These are phyloP conservation scores for Clarkia xantiana DNA, from an alignment of 345 rosid genomes.

Conservation along the genomic window DNA sequence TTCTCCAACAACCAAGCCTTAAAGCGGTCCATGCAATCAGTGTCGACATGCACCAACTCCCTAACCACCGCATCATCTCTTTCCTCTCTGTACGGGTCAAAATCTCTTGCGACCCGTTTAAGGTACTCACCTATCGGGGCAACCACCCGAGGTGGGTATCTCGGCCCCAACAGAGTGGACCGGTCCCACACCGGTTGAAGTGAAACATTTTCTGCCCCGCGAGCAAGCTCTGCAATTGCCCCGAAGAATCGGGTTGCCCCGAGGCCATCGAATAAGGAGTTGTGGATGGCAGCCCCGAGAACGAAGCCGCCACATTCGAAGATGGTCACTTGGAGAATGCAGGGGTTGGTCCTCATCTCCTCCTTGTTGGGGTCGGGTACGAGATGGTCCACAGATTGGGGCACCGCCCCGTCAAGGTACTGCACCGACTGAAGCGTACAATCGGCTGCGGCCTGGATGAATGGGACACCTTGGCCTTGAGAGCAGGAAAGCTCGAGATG, in stretches of 20 bases:
- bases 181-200: conserved; percentile 61
- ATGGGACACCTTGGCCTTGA: conserved; percentile 40
- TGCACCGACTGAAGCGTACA: conserved; percentile 41
- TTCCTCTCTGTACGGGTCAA: conserved; percentile 26
- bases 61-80: conserved; percentile 26
- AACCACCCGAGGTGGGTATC: conserved; percentile 42
- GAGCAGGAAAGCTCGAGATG: conserved; percentile 26
- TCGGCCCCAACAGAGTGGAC: conserved; percentile 39
- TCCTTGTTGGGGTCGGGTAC: too few relatives aligned
- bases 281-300: conserved; percentile 58
- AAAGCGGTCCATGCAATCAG: conserved; percentile 48
- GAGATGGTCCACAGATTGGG: too few relatives aligned
- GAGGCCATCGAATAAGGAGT: conserved; percentile 59
- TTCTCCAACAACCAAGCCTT: conserved; percentile 34
- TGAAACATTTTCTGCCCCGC: conserved; percentile 33
- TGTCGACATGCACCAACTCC: conserved; percentile 44
- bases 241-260: conserved; percentile 78
- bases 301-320: conserved; percentile 69
- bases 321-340: conserved; percentile 51
- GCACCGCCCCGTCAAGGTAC: conserved; percentile 34
- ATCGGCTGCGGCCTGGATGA: conserved; percentile 37
- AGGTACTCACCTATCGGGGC: conserved; percentile 39
- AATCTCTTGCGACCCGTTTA: conserved; percentile 24
- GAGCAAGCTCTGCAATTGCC: conserved; percentile 52
- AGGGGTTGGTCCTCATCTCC: conserved; percentile 41